Base-by-base conservation (phyloP, 305 asterid genomes). In the Withania somnifera region DNA sequence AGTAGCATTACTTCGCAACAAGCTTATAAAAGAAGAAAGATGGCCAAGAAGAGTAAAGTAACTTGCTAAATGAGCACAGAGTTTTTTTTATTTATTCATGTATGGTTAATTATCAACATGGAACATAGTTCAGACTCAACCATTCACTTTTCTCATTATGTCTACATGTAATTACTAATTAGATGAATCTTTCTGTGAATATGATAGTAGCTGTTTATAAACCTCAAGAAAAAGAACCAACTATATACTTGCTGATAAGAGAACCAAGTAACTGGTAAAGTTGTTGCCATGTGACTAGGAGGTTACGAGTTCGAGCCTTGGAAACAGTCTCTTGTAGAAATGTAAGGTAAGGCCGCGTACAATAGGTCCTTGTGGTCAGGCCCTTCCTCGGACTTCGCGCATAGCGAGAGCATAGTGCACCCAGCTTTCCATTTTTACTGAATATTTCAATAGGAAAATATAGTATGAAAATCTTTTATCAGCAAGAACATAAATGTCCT, bases 1-100 rank as follows among this genome's bases (percentile, higher is more conserved):
- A 47, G 66, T 38, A 64, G 60, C 50, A 32, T 80, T 50, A 58
- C 67, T 51, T 73, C 61, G 64, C 76, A n/a, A 78, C 82, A 64
- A 78, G 80, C 84, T 77, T 86, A 61, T 83, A 67, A 67, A 85
- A 75, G 54, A 8, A 20, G 77, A 82, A 77, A 24, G 17, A 58
- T 52, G 34, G 6, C 8, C 22, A 32, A 28, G 68, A 30, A 64
- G 57, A 67, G 56, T n/a, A 28, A 11, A 45, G 64, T 50, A 86
- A 69, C 50, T 53, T 30, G 45, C 77, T 77, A 61, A 80, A 47
- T 24, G 26, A 38, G 28, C 14, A 5, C 64, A 75, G 26, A 7
- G 22, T 64, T 80, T 68, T 24, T 36, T 15, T 36, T 61, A 28
- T 40, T n/a, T 22, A 80, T 11, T 51, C 34, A 45, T 42, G 30